Conservation (phyloP, 495 filamentous ascomycete genomes). For the Monascus purpureus region DNA sequence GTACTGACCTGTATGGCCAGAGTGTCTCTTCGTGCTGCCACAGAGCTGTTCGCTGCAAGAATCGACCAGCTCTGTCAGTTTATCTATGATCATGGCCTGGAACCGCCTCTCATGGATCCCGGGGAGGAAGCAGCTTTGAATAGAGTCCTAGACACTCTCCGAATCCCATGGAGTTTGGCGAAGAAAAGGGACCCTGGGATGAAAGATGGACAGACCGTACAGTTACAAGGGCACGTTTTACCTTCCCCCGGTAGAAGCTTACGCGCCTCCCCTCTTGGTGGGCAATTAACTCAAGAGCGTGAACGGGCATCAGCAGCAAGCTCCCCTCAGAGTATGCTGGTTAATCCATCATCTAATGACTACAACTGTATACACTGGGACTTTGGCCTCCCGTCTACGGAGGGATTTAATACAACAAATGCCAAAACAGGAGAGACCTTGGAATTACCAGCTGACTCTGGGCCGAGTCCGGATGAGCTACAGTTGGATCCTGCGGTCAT, state of each 20-base stretch:
- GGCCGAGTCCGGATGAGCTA: too few species aligned
- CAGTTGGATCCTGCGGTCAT: too few species aligned
- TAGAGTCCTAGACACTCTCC: constrained; percentile 29
- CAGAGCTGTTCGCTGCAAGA: constrained; percentile 32
- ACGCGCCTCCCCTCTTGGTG: constrained; percentile 4
- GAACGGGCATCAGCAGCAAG: constrained; percentile 3
- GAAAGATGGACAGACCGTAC: constrained; percentile 1
- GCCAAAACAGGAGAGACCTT: too few species aligned
- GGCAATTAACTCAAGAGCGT: constrained; percentile 2
- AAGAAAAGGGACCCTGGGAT: constrained; percentile 2
- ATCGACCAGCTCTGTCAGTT: constrained; percentile 34
- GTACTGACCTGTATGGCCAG: too few species aligned
- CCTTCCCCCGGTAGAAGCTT: constrained; percentile 10
- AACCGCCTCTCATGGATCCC: constrained; percentile 26
- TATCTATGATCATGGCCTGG: constrained; percentile 28
- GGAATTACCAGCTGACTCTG: too few species aligned
- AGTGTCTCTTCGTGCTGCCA: constrained; percentile 33
- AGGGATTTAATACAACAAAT: too few species aligned
- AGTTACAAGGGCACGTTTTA: neutral
- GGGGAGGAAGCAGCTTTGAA: constrained; percentile 33
- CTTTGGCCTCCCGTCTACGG: too few species aligned
- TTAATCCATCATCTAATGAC: too few species aligned
- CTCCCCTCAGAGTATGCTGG: too few species aligned
- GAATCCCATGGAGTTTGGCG: constrained; percentile 21
- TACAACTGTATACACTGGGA: too few species aligned